A percentile compares a stretch with the other conserved stretches of the same genome.
Evolutionary conservation across 2,329 filamentous ascomycete genomes (phyloP).

Genomic region (Pseudogymnoascus destructans): DNA sequence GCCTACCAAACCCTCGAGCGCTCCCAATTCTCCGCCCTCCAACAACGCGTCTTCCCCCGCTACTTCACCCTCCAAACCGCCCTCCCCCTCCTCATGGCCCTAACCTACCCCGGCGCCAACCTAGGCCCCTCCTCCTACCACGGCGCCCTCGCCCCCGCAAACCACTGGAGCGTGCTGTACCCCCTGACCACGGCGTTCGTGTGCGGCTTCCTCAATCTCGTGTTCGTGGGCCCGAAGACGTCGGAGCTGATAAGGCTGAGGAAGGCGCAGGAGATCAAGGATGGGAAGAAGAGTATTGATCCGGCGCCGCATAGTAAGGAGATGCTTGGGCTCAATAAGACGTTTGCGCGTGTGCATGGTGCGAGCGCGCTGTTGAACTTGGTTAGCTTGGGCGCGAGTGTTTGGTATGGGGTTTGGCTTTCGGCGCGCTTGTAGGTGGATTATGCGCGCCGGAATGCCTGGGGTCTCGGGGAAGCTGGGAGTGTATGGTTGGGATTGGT

Average conservation of each 20-base stretch:
- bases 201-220: constrained; percentile 58
- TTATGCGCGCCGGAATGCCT: background rate
- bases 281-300: constrained; percentile 80
- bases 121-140: background rate
- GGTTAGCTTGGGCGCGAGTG: constrained; percentile 49
- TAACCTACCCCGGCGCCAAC: constrained; percentile 54
- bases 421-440: constrained; percentile 20
- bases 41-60: constrained; percentile 69
- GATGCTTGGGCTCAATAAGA: constrained; percentile 69
- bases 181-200: constrained; percentile 58
- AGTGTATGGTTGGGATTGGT: background rate
- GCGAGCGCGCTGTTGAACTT: constrained; percentile 71
- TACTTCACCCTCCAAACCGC: constrained; percentile 79
- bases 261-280: constrained; percentile 73
- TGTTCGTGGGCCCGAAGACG: constrained; percentile 62
- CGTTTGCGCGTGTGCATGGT: constrained; percentile 69
- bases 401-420: constrained; percentile 69
- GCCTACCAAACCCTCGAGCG: constrained; percentile 66
- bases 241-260: constrained; percentile 61
- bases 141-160: constrained; percentile 46
- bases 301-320: constrained; percentile 66
- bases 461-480: background rate
- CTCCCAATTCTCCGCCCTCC: constrained; percentile 68
- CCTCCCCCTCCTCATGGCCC: constrained; percentile 56
- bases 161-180: constrained; percentile 49